Conservation (phyloP, 192 early-diverging fungal species). For the Coemansia sp. region DNA sequence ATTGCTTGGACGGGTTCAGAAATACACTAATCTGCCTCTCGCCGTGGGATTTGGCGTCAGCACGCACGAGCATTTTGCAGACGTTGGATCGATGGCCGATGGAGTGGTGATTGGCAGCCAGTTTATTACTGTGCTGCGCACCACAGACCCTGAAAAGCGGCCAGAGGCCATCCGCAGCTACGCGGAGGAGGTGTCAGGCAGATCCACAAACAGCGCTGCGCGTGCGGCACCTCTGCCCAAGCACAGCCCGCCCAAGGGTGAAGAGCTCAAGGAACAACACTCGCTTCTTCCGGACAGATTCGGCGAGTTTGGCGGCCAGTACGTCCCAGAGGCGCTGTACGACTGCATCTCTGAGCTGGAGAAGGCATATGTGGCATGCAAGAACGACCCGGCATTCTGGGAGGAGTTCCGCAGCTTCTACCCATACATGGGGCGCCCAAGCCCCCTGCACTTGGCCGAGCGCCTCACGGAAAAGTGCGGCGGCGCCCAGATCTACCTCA, state of each 20-base stretch:
- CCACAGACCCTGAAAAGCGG: slow-evolving; percentile 49
- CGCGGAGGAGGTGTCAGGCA: slow-evolving; percentile 58
- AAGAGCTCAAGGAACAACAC: slow-evolving; percentile 26
- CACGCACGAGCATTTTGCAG: slow-evolving; percentile 81
- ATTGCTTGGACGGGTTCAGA: slow-evolving; percentile 75
- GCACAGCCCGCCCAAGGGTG: slow-evolving; percentile 9
- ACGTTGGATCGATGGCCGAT: slow-evolving; percentile 84
- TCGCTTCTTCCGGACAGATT: slow-evolving; percentile 76
- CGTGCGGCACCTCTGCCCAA: slow-evolving; percentile 30
- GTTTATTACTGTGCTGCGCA: slow-evolving; percentile 80
- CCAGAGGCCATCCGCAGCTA: slow-evolving; percentile 55
- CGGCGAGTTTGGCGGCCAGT: slow-evolving; percentile 96
- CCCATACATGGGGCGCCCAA: slow-evolving; percentile 90
- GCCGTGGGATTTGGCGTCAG: slow-evolving; percentile 98
- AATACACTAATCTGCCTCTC: slow-evolving; percentile 77
- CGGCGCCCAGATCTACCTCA: slow-evolving; percentile 95
- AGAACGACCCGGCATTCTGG: slow-evolving; percentile 89
- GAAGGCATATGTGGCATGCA: slow-evolving; percentile 75
- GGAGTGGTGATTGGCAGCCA: slow-evolving; percentile 96
- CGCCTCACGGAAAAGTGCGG: slow-evolving; percentile 73
- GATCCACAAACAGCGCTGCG: slow-evolving; percentile 20
- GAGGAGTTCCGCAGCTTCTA: slow-evolving; percentile 88
- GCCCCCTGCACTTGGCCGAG: slow-evolving; percentile 83
- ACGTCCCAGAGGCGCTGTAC: slow-evolving; percentile 96
- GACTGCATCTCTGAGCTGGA: slow-evolving; percentile 92